A percentile compares a stretch with the other conserved stretches of the same genome.
Evolutionary conservation across 352 stramenopile genomes (phyloP).

Genomic region (Globisporangium viniferum): DNA sequence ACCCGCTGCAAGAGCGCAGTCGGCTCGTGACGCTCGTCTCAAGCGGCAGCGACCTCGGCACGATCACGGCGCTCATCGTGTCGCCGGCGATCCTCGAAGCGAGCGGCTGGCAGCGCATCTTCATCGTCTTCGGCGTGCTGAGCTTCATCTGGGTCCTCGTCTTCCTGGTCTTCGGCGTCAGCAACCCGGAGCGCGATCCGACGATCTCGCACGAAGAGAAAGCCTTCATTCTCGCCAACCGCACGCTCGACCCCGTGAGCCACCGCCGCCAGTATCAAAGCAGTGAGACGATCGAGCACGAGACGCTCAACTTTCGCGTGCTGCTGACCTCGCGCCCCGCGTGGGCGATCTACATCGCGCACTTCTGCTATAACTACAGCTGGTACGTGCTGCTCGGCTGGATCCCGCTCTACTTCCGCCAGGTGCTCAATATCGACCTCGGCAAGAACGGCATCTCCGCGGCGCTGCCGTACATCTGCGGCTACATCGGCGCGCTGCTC

Average conservation of each 20-base stretch:
- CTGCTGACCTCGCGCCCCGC: conserved; percentile 62
- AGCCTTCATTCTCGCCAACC: conserved; percentile 65
- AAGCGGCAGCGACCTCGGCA: conserved; percentile 79
- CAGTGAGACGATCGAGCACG: conserved; percentile 33
- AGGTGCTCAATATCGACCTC: conserved; percentile 75
- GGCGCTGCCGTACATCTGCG: conserved; percentile 74
- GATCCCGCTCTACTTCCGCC: conserved; percentile 87
- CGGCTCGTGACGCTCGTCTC: conserved; percentile 75
- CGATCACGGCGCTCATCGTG: conserved; percentile 73
- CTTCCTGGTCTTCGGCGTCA: conserved; percentile 58
- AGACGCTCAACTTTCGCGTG: conserved; percentile 63
- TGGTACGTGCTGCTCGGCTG: conserved; percentile 87
- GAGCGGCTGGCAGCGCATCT: conserved; percentile 72
- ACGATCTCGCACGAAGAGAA: conserved; percentile 56
- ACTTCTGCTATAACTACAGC: conserved; percentile 88
- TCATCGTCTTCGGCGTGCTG: conserved; percentile 67
- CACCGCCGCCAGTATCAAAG: conserved; percentile 37
- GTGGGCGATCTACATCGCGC: conserved; percentile 83
- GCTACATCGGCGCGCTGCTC: conserved; percentile 69
- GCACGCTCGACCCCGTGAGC: conserved; percentile 40
- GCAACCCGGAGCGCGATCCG: conserved; percentile 60
- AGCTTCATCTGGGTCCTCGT: conserved; percentile 74
- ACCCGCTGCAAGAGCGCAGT: conserved; percentile 77
- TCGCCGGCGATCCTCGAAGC: conserved; percentile 66
- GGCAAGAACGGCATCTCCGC: conserved; percentile 61